phyloP scores from a whole-genome alignment of 371 early-diverging fungal genomes.

The Caulochytrium protostelioides region DNA sequence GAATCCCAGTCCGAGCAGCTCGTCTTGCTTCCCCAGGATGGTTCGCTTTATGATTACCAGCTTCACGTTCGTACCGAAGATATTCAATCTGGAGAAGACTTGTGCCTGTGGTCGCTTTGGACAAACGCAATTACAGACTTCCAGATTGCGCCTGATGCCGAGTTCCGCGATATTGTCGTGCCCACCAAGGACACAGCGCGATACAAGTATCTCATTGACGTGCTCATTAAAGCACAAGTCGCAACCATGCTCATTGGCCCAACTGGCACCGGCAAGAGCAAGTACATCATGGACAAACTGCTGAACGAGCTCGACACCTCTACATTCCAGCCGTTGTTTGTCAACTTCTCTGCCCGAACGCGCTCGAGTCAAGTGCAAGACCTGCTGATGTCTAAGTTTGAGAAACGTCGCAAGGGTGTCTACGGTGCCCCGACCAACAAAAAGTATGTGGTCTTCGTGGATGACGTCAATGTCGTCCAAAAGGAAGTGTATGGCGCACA shows the following conservation, averaged over 20 bases:
- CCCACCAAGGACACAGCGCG: slow-evolving; percentile 33
- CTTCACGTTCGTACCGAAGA: too few relatives aligned
- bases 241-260: slow-evolving; percentile 30
- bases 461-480: slow-evolving; percentile 25
- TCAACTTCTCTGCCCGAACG: slow-evolving; percentile 31
- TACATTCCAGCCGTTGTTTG: slow-evolving; percentile 22
- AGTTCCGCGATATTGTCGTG: slow-evolving; percentile 32
- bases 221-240: slow-evolving; percentile 19
- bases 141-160: slow-evolving; percentile 21
- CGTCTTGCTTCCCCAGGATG: too few relatives aligned
- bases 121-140: slow-evolving; percentile 15
- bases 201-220: slow-evolving; percentile 27
- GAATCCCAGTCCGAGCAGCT: too few relatives aligned
- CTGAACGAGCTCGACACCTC: slow-evolving; percentile 21
- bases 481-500: slow-evolving; percentile 37
- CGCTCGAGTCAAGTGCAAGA: slow-evolving; percentile 28
- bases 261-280: slow-evolving; percentile 39
- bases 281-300: slow-evolving; percentile 28
- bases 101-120: slow-evolving; percentile 21
- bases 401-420: slow-evolving; percentile 33
- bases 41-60: too few relatives aligned
- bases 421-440: slow-evolving; percentile 28
- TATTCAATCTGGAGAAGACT: neutral
- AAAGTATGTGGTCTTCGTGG: slow-evolving; percentile 25
- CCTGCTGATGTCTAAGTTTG: slow-evolving; percentile 31